Evolutionary conservation across 768 basidiomycete species (phyloP).

Genomic region (Pulveroboletus sp.): DNA sequence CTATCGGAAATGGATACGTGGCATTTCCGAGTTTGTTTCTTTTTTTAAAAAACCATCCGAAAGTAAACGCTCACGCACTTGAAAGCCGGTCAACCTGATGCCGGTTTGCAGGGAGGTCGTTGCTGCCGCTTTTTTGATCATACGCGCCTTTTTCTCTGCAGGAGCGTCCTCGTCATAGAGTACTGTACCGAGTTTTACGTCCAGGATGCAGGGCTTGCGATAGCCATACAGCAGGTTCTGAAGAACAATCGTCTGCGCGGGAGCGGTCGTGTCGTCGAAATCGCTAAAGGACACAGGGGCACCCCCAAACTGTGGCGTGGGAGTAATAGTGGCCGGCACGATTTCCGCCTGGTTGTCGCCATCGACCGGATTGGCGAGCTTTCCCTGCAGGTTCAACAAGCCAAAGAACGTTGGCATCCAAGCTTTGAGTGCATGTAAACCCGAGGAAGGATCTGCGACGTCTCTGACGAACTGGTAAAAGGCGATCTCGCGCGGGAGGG

Average conservation of each 20-base stretch:
- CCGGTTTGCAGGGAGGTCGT: constrained; percentile 78
- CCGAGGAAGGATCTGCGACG: constrained; percentile 23
- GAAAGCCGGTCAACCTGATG: constrained; percentile 82
- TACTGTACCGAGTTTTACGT: constrained; percentile 89
- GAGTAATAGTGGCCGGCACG: constrained; percentile 23
- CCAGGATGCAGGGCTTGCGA: constrained; percentile 78
- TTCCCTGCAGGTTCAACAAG: constrained; percentile 67
- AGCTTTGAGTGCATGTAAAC: constrained; percentile 34
- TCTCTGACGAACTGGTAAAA: constrained; percentile 61
- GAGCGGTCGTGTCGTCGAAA: background rate
- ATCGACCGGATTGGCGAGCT: constrained; percentile 14
- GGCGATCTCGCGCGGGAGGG: constrained; percentile 54
- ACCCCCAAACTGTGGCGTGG: constrained; percentile 40
- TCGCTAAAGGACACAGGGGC: constrained; percentile 22
- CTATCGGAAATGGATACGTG: constrained; percentile 34
- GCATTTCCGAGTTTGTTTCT: background rate
- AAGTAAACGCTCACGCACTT: constrained; percentile 57
- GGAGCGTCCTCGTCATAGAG: constrained; percentile 69
- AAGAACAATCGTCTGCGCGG: constrained; percentile 68
- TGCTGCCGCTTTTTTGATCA: constrained; percentile 62
- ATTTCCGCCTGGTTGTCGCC: constrained; percentile 1
- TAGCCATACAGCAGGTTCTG: constrained; percentile 79
- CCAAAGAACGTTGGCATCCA: constrained; percentile 80
- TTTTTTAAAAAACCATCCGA: background rate
- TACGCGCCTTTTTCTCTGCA: constrained; percentile 71